phyloP scores from a whole-genome alignment of 2,329 filamentous ascomycete species.

The Epichloe festucae region DNA sequence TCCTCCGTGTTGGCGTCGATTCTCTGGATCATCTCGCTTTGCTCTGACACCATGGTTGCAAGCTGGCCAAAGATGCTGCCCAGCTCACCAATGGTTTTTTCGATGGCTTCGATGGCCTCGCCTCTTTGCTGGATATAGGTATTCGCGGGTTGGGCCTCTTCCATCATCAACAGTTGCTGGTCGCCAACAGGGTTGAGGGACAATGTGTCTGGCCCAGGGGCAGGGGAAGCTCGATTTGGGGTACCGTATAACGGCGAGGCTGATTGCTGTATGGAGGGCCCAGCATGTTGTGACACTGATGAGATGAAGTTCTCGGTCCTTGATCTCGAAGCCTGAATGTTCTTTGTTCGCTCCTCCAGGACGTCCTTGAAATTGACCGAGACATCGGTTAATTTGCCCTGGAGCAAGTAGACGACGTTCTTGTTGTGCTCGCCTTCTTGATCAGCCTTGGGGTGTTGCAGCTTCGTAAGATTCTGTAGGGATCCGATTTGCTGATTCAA shows the following conservation, averaged over 20 bases:
- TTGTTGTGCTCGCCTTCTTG: slow-evolving; percentile 97
- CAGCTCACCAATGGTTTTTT: slow-evolving; percentile 85
- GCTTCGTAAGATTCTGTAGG: slow-evolving; percentile 64
- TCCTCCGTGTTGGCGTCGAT: slow-evolving; percentile 97
- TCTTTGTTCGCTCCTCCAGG: slow-evolving; percentile 89
- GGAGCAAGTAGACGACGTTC: slow-evolving; percentile 84
- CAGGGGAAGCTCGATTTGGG: slow-evolving; percentile 52
- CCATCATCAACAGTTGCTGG: slow-evolving; percentile 79
- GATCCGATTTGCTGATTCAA: slow-evolving; percentile 76
- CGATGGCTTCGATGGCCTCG: slow-evolving; percentile 92
- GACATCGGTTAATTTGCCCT: slow-evolving; percentile 85
- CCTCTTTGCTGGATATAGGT: slow-evolving; percentile 86
- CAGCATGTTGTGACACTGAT: slow-evolving; percentile 66
- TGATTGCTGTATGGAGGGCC: slow-evolving; percentile 55
- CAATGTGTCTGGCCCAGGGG: slow-evolving; percentile 60
- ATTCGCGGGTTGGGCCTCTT: slow-evolving; percentile 82
- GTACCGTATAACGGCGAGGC: slow-evolving; percentile 81
- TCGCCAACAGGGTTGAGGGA: slow-evolving; percentile 71
- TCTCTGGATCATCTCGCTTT: slow-evolving; percentile 93
- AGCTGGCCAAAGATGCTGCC: slow-evolving; percentile 87
- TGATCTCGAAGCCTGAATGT: slow-evolving; percentile 86
- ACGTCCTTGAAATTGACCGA: slow-evolving; percentile 96
- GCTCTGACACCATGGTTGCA: slow-evolving; percentile 92
- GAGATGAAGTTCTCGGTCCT: slow-evolving; percentile 96
- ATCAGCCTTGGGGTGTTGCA: slow-evolving; percentile 58